These are phyloP conservation scores for Mortierella hygrophila DNA, from an alignment of 192 early-diverging fungal species.

Conservation along the genomic window DNA sequence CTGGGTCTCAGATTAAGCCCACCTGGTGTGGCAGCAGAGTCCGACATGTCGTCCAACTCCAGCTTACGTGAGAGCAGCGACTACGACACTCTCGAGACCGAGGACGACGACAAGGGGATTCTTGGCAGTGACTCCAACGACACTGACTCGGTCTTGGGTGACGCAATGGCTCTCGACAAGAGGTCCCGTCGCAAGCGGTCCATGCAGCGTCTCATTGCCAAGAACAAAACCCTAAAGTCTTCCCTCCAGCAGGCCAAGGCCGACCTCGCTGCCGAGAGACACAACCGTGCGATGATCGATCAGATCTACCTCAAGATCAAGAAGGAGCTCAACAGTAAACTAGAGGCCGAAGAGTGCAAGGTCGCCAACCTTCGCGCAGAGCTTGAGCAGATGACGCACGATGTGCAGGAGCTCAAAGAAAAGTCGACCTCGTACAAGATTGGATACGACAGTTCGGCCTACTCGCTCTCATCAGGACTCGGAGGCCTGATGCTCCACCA, in stretches of 20 bases:
- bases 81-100: conserved; percentile 29
- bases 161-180: conserved; percentile 33
- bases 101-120: conserved; percentile 32
- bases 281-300: conserved; percentile 39
- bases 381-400: conserved; percentile 41
- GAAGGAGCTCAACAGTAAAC: conserved; percentile 37
- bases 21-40: not conserved
- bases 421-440: conserved; percentile 37
- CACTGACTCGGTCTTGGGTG: conserved; percentile 23
- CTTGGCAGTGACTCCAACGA: conserved; percentile 46
- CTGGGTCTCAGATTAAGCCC: not conserved
- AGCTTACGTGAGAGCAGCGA: conserved; percentile 36
- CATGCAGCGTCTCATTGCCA: conserved; percentile 42
- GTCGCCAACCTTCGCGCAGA: conserved; percentile 23
- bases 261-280: conserved; percentile 37
- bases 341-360: conserved; percentile 46
- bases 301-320: conserved; percentile 51
- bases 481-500: conserved; percentile 46
- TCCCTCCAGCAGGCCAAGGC: conserved; percentile 47
- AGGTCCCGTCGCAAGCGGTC: conserved; percentile 33
- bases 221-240: conserved; percentile 45
- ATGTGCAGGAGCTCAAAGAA: conserved; percentile 24
- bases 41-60: conserved; percentile 30
- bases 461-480: conserved; percentile 37
- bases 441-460: conserved; percentile 46